These are phyloP conservation scores for Suhomyces ambrosiae DNA, from an alignment of 1,139 yeast genomes.

Conservation along the genomic window DNA sequence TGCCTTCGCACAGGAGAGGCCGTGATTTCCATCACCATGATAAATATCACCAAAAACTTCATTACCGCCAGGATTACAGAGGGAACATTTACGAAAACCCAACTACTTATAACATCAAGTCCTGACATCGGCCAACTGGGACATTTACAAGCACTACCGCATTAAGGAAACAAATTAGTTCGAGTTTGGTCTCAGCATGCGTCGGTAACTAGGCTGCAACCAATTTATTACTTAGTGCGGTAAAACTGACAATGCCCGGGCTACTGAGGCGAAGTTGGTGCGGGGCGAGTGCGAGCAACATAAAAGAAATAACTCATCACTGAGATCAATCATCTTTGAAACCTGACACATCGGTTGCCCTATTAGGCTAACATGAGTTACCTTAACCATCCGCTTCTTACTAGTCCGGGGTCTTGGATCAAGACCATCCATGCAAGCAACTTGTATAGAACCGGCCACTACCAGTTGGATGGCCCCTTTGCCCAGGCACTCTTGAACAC, in stretches of 20 bases:
- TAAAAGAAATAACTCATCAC: slow-evolving; percentile 1
- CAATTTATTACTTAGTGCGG: slow-evolving; percentile 4
- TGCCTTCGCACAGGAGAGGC: slow-evolving; percentile 11
- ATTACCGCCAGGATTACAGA: too few species aligned
- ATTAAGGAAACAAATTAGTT: background rate
- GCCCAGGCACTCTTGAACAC: slow-evolving; percentile 23
- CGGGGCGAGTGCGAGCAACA: slow-evolving; percentile 1
- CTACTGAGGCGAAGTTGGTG: background rate
- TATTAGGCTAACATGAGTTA: slow-evolving; percentile 9
- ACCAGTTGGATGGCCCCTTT: slow-evolving; percentile 25
- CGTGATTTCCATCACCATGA: slow-evolving; percentile 6
- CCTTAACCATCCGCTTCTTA: slow-evolving; percentile 27
- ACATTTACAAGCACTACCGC: too few species aligned
- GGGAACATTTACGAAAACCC: too few species aligned
- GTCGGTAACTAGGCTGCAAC: background rate
- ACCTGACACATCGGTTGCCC: background rate
- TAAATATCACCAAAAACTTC: slow-evolving; percentile 2
- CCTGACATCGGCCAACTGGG: too few species aligned
- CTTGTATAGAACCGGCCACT: slow-evolving; percentile 7
- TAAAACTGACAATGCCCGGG: slow-evolving; percentile 1
- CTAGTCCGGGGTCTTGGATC: slow-evolving; percentile 30
- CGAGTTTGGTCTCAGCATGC: background rate
- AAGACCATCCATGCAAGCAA: slow-evolving; percentile 13
- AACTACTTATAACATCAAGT: background rate
- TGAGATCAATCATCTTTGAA: background rate